A percentile compares a stretch with the other conserved stretches of the same genome.
Conservation (phyloP, 1,139 yeast species). For the Nakaseomyces uthaithaninus region DNA sequence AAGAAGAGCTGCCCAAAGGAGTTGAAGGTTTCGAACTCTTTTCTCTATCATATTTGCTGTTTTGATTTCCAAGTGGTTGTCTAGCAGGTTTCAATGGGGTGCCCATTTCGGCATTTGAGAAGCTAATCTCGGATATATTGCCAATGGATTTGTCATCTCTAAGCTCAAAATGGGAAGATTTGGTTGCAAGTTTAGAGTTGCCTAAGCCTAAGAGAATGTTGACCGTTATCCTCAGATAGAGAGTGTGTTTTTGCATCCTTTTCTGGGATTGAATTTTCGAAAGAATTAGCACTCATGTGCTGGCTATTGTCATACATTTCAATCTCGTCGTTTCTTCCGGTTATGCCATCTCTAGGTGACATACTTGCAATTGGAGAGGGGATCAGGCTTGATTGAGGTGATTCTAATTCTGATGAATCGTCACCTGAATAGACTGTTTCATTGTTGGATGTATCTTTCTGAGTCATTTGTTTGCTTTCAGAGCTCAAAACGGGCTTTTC, state of each 20-base stretch:
- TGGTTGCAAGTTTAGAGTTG: background rate
- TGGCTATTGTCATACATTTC: background rate
- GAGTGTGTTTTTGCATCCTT: background rate
- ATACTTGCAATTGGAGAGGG: slow-evolving; percentile 1
- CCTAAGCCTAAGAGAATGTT: slow-evolving; percentile 4
- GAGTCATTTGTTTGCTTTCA: background rate
- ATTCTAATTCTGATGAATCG: slow-evolving; percentile 2
- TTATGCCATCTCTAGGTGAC: background rate
- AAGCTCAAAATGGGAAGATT: background rate
- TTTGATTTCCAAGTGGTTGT: background rate
- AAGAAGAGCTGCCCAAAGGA: background rate
- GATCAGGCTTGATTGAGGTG: slow-evolving; percentile 3
- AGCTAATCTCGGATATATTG: background rate
- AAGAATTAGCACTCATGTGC: too few species aligned
- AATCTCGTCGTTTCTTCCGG: background rate
- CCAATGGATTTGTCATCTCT: background rate
- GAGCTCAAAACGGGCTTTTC: background rate
- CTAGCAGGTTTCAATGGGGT: slow-evolving; percentile 6
- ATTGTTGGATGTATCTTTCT: background rate
- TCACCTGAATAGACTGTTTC: background rate
- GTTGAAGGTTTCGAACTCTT: too few species aligned
- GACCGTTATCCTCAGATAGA: background rate
- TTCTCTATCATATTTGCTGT: background rate
- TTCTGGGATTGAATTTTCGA: too few species aligned
- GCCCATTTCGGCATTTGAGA: slow-evolving; percentile 1